phyloP scores from a whole-genome alignment of 495 filamentous ascomycete genomes.

The Penicillium daleae region DNA sequence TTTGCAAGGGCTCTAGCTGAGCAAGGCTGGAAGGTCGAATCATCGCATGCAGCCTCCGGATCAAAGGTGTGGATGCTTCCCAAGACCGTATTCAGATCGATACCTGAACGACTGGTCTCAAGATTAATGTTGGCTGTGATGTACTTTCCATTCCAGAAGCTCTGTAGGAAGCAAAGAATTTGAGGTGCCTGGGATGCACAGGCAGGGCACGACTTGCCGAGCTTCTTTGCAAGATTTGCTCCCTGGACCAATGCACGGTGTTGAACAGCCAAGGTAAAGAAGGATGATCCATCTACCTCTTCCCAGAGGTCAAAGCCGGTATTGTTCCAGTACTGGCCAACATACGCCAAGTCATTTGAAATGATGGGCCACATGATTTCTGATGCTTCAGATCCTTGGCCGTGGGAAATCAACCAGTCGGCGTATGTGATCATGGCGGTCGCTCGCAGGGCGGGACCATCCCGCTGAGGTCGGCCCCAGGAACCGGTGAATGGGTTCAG shows the following conservation, averaged over 20 bases:
- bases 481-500: slow-evolving; percentile 55
- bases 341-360: slow-evolving; percentile 61
- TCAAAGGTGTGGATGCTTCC: slow-evolving; percentile 64
- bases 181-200: slow-evolving; percentile 62
- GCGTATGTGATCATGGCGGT: slow-evolving; percentile 43
- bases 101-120: slow-evolving; percentile 50
- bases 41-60: slow-evolving; percentile 47
- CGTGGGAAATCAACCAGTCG: slow-evolving; percentile 31
- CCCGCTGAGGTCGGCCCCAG: slow-evolving; percentile 67
- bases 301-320: slow-evolving; percentile 67
- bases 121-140: slow-evolving; percentile 53
- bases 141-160: slow-evolving; percentile 63
- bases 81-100: slow-evolving; percentile 62
- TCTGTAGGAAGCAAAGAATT: slow-evolving; percentile 56
- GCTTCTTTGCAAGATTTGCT: slow-evolving; percentile 51
- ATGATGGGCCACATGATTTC: slow-evolving; percentile 56
- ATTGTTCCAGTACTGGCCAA: slow-evolving; percentile 68
- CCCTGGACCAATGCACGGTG: slow-evolving; percentile 65
- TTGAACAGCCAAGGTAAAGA: slow-evolving; percentile 62
- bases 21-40: slow-evolving; percentile 53
- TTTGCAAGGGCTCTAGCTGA: slow-evolving; percentile 50
- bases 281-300: slow-evolving; percentile 62
- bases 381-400: slow-evolving; percentile 29
- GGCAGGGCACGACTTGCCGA: slow-evolving; percentile 45
- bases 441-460: slow-evolving; percentile 56